phyloP scores from a whole-genome alignment of 1,284 basidiomycete species.

The Filobasidium uniguttulatum region DNA sequence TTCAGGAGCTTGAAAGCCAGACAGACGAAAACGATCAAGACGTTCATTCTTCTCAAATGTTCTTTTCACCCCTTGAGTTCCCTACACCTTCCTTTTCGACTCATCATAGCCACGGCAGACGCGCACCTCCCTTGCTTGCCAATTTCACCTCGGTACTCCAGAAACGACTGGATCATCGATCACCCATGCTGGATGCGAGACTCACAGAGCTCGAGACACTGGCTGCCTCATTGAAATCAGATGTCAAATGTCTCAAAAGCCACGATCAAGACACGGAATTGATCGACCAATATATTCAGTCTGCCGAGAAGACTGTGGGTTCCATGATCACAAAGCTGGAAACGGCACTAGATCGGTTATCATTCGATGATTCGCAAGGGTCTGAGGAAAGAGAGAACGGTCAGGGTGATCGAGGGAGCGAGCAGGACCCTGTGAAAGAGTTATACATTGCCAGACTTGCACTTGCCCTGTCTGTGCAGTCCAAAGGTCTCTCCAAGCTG shows the following conservation, averaged over 20 bases:
- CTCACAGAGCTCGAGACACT: conserved; percentile 23
- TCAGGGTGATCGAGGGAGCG: not conserved
- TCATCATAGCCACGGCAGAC: no score
- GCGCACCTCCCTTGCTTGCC: no score
- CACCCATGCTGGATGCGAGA: conserved; percentile 27
- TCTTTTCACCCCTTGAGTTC: conserved; percentile 23
- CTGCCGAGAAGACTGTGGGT: not conserved
- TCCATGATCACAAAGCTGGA: not conserved
- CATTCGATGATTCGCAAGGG: no score
- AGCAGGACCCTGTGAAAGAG: no score
- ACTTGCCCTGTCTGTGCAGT: conserved; percentile 21
- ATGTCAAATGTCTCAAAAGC: not conserved
- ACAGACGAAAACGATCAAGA: conserved; percentile 15
- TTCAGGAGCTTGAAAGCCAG: not conserved
- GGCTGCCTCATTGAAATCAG: not conserved
- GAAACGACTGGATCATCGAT: conserved; percentile 26
- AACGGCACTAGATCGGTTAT: not conserved
- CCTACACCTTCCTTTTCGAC: conserved; percentile 12
- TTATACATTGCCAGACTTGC: conserved; percentile 13
- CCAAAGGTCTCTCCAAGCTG: conserved; percentile 22
- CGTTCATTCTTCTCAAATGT: conserved; percentile 23
- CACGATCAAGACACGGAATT: not conserved
- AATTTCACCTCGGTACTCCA: conserved; percentile 25
- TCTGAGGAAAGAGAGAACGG: not conserved
- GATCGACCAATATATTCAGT: not conserved